A percentile compares a stretch with the other conserved stretches of the same genome.
Evolutionary conservation across 2,329 filamentous ascomycete species (phyloP).

Genomic region (Colletotrichum shisoi): DNA sequence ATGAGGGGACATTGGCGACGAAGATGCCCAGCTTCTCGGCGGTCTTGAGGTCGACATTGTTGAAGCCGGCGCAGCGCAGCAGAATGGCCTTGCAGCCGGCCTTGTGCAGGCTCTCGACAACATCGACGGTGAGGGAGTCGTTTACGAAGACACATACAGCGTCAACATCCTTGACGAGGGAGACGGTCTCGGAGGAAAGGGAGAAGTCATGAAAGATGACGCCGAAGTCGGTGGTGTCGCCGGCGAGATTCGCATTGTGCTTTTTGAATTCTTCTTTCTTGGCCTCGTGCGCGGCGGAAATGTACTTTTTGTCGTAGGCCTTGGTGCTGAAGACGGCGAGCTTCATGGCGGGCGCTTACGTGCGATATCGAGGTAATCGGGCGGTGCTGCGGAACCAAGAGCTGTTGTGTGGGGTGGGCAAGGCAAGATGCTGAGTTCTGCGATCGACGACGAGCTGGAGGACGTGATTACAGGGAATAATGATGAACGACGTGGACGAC

Average conservation of each 20-base stretch:
- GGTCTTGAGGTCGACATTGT: slow-evolving; percentile 68
- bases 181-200: slow-evolving; percentile 63
- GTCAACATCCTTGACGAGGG: slow-evolving; percentile 56
- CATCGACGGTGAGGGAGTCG: slow-evolving; percentile 61
- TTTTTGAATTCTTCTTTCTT: slow-evolving; percentile 27
- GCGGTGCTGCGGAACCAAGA: background rate
- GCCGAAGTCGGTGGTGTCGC: slow-evolving; percentile 51
- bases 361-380: background rate
- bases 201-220: slow-evolving; percentile 67
- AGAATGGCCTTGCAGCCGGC: slow-evolving; percentile 66
- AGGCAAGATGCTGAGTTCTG: too few relatives aligned
- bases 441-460: background rate
- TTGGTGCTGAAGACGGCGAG: slow-evolving; percentile 72
- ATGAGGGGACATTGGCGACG: slow-evolving; percentile 72
- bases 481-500: background rate
- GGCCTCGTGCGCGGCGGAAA: slow-evolving; percentile 51
- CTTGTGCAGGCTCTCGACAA: slow-evolving; percentile 60
- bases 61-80: slow-evolving; percentile 73
- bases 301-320: slow-evolving; percentile 66
- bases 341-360: slow-evolving; percentile 55
- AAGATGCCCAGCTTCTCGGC: slow-evolving; percentile 65
- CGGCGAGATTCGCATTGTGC: slow-evolving; percentile 47
- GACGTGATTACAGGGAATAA: background rate
- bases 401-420: background rate
- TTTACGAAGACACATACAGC: slow-evolving; percentile 76